Conservation (phyloP, 352 stramenopile species). For the Globisporangium orthogonon region DNA sequence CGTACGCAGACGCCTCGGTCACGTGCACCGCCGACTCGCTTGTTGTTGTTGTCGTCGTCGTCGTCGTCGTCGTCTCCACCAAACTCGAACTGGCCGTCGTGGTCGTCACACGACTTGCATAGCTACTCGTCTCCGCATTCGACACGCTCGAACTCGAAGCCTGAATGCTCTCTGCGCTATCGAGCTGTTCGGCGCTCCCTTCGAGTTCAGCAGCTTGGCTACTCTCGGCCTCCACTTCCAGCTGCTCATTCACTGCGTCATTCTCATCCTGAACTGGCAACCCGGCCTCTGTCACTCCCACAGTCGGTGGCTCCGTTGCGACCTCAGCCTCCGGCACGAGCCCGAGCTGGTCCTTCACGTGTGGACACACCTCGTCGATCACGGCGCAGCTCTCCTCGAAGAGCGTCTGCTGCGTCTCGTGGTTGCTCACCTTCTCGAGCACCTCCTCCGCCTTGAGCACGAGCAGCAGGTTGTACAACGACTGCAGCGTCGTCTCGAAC, state of each 20-base stretch:
- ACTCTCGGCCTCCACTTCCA: background rate
- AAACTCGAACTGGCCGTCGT: background rate
- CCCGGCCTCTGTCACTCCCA: background rate
- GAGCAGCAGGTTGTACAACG: slow-evolving; percentile 80
- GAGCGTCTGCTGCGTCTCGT: slow-evolving; percentile 39
- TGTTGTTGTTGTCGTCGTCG: too few relatives aligned
- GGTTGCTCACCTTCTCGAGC: slow-evolving; percentile 43
- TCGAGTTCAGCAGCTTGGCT: background rate
- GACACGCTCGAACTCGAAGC: background rate
- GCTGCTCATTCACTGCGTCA: background rate
- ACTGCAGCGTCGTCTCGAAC: slow-evolving; percentile 83
- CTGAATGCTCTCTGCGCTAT: background rate
- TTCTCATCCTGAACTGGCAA: background rate
- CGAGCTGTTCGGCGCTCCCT: background rate
- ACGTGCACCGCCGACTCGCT: background rate
- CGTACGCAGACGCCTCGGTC: slow-evolving; percentile 3
- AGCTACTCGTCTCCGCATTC: background rate
- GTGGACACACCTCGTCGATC: slow-evolving; percentile 66
- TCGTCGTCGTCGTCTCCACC: background rate
- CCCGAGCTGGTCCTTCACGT: slow-evolving; percentile 72
- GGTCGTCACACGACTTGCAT: background rate
- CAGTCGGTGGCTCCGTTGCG: background rate
- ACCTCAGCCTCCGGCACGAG: slow-evolving; percentile 24
- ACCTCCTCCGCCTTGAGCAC: slow-evolving; percentile 78
- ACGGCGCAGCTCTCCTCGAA: slow-evolving; percentile 66